Percentiles rank a stretch among this genome's conserved stretches.
Evolutionary conservation across 306 rosid species (phyloP).

Genomic region (Trichosanthes truncata): DNA sequence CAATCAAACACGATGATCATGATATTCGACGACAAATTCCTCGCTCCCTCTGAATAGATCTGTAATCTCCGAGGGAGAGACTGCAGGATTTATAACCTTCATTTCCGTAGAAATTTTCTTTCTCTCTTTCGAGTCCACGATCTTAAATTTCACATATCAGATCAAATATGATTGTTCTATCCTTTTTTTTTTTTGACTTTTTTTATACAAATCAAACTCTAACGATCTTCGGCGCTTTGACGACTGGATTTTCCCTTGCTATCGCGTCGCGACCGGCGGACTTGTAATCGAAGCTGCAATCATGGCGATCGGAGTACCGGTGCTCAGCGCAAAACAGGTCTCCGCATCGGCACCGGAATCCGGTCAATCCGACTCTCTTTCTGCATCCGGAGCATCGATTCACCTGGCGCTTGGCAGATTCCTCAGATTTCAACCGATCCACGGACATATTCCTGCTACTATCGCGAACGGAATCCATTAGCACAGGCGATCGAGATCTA

Average conservation of each 20-base stretch:
- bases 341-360: constrained; percentile 91
- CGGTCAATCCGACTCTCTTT: constrained; percentile 72
- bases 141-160: constrained; percentile 5
- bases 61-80: constrained; percentile 21
- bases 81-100: constrained; percentile 24
- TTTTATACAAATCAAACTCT: constrained; percentile 49
- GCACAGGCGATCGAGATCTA: constrained; percentile 18
- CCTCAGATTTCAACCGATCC: constrained; percentile 24
- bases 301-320: constrained; percentile 92
- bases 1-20: constrained; percentile 34
- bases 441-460: constrained; percentile 4
- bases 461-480: constrained; percentile 22
- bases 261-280: constrained; percentile 80
- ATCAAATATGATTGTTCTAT: constrained; percentile 5
- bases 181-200: neutral
- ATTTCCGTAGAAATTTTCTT: constrained; percentile 5
- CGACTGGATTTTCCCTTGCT: constrained; percentile 89
- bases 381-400: constrained; percentile 85
- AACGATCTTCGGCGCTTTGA: constrained; percentile 75
- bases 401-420: constrained; percentile 42
- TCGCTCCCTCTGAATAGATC: constrained; percentile 11
- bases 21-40: constrained; percentile 26
- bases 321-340: constrained; percentile 82
- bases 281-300: constrained; percentile 86
- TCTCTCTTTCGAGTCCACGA: constrained; percentile 9